Base-by-base conservation (phyloP, 164 flowering plant genomes). In the Umbellularia californica region DNA sequence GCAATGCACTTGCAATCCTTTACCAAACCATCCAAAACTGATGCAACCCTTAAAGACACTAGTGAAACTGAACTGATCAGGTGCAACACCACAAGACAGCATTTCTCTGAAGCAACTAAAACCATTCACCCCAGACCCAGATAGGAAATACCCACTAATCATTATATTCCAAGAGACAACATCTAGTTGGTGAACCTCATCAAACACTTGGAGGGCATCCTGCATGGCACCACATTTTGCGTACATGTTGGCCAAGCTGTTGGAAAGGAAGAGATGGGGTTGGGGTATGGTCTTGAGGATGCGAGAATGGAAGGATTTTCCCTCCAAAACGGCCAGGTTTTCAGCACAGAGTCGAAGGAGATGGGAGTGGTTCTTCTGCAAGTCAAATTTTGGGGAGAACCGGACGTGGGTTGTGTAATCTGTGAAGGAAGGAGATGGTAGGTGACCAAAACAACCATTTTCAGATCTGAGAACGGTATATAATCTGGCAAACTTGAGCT, bases 151-250 rank as follows among this genome's bases (percentile, higher is more conserved):
- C 28, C 78, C 78, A 20, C 52, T 19, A 1, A 76, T 76, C 70
- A 76, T 28, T 14, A 67, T 77, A 58, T 77, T 77, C 79, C 79
- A 77, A 33, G 79, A 72, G 41, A 77, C 71, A 55, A 72, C 58
- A 72, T 77, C 79, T 58, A 70, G 70, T 35, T 67, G 58, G n/a
- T 35, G 2, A 25, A 77, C 72, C 58, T 72, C 74, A 58, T 64
- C 78, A 11, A 76, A 76, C 35, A 76, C 22, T 1, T 12, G 27
- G 14, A 23, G 27, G n/a, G 75, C 79, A 58, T 77, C 68, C 15
- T 2, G 70, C 27, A 67, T 35, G 63, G n/a, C 22, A 12, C 66
- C 60, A 30, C 70, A 72, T 58, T 72, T 72, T 2, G 27, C 50
- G 41, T 77, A 77, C 71, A 72, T 52, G 41, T 77, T 77, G 17